Percentiles rank a stretch among this genome's conserved stretches.
phyloP scores from a whole-genome alignment of 2,329 filamentous ascomycete genomes.

The Colletotrichum cordylinicola region DNA sequence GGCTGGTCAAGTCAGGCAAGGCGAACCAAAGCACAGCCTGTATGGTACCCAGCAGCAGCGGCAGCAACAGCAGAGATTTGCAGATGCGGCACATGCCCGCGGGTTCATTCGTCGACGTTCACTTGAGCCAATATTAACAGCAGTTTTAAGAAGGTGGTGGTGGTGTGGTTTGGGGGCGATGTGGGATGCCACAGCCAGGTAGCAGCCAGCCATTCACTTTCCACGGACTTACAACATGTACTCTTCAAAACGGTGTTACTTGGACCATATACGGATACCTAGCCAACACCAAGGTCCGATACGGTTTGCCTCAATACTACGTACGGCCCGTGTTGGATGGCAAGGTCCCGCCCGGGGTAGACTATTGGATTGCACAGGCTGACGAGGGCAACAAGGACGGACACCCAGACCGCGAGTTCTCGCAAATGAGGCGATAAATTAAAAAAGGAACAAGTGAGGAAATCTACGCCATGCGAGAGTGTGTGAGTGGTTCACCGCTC shows the following conservation, averaged over 20 bases:
- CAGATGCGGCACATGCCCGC: background rate
- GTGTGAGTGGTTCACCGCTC: background rate
- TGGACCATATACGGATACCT: background rate
- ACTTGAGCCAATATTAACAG: background rate
- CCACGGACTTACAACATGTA: background rate
- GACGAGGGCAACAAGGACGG: background rate
- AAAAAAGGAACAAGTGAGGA: background rate
- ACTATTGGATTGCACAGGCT: background rate
- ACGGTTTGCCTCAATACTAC: background rate
- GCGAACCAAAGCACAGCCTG: background rate
- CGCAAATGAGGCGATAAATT: background rate
- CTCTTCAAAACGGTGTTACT: background rate
- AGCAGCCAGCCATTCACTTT: background rate
- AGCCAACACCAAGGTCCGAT: background rate
- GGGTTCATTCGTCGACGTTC: background rate
- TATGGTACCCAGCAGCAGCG: background rate
- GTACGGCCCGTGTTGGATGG: background rate
- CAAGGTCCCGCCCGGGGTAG: background rate
- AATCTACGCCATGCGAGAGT: background rate
- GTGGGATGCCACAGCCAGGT: background rate
- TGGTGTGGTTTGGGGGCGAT: background rate
- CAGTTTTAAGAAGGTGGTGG: background rate
- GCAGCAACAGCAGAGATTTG: background rate
- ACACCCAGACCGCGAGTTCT: background rate
- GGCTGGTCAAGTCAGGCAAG: background rate